Base-by-base conservation (phyloP, 305 asterid species). In the Solanum chacoense region DNA sequence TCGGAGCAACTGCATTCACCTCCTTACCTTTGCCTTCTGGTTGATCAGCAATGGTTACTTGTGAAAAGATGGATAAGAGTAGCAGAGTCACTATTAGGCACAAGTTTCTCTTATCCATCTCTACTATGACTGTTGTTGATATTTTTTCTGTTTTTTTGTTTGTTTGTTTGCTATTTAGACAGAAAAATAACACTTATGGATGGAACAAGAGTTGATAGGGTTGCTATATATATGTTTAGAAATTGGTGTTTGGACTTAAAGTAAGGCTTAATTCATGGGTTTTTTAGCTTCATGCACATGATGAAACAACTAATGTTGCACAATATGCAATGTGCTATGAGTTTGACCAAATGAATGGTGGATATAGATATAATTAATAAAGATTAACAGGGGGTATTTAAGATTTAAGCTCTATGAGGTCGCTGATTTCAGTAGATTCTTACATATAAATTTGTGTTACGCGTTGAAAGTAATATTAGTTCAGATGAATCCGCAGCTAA, bases 101-200 rank as follows among this genome's bases (percentile, higher is more conserved):
- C 37, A 91, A 89, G 91, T 86, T 93, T 78, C 88, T 93, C 42
- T 78, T 37, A 36, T 87, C 94, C 95, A 93, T 93, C 42, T 72
- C 37, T 84, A 34, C 24, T 84, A 59, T 1, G 67, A 59, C 87
- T 84, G 42, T 84, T 29, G 40, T 6, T 83, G 72, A 45, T 45
- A 81, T 32, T 55, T 6, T 12, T 20, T 32, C 14, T 4, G 5
- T 55, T 2, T 59, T 59, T 59, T 11, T 13, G 14, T 50, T 50
- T 20, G n/a, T 11, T 20, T 20, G 2, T 32, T 59, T 4, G 8
- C 34, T 84, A 8, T 59, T 84, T 11, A 59, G 87, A 83, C 11
- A 29, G 32, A 84, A 55, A 13, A 32, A n/a, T 4, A 83, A 12
- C 28, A 3, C 32, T 22, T 22, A 12, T 84, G n/a, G 34, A 55